Base-by-base conservation (phyloP, 495 filamentous ascomycete genomes). In the Copromyces sp. region DNA sequence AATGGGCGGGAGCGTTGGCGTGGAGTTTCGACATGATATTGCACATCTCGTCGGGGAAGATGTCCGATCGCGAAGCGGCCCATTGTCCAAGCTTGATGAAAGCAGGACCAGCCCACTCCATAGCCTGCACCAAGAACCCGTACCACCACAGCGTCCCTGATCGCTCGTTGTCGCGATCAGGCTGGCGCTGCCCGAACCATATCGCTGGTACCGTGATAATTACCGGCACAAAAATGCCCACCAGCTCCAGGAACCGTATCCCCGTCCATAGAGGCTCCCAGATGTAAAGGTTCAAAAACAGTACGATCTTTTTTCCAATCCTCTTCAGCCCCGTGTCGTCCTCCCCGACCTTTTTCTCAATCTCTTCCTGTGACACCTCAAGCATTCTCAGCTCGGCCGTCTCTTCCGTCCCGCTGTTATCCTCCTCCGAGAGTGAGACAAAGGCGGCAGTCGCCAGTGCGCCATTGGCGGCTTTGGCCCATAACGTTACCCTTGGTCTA, bases 61-160 rank as follows among this genome's bases (percentile, higher is more conserved):
- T 97, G 79, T 99, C 96, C 72, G 95, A 91, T 77, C 96, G 88
- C 4, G 95, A 98, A 12, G 96, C 96, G 32, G 96, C 96, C 95
- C 96, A 99, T 92, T 99, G 96, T 35, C 96, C 96, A 70, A 99
- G 89, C 93, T 99, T 99, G 83, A 99, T 98, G 77, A 98, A 99
- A 0, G 96, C 94, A 41, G 96, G 94, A 7, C 96, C 96, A 41
- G 94, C 94, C 73, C 90, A 87, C 81, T 99, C 96, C 96, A 99
- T 98, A 3, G 90, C 86, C 70, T 85, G 87, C 7, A 98, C 93
- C 47, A 99, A 80, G 78, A 97, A 97, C 1, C 83, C 85, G 84
- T 97, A 98, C 96, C 95, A 99, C 94, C 93, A 97, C 14, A 98
- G 74, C 12, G 94, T 93, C 20, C 95, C 96, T 20, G 82, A 83